A percentile compares a stretch with the other conserved stretches of the same genome.
Conservation (phyloP, 2,329 filamentous ascomycete species). For the Penicillium griseofulvum region DNA sequence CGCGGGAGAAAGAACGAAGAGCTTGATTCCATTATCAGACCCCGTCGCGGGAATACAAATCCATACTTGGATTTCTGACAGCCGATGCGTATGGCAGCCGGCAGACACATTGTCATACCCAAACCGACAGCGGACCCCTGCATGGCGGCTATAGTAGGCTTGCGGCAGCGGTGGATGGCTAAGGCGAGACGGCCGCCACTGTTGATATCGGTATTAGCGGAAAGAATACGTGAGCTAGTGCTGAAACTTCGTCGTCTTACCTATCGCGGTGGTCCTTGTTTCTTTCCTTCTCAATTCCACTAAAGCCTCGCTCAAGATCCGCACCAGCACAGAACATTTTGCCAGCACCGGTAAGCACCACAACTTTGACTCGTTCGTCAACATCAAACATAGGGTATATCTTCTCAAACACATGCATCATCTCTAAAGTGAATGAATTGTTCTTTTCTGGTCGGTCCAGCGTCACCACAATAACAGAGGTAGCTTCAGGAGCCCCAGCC, state of each 20-base stretch:
- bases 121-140: slow-evolving; percentile 1
- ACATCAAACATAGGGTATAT: slow-evolving; percentile 3
- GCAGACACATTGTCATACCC: slow-evolving; percentile 4
- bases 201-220: background rate
- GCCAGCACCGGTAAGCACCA: slow-evolving; percentile 9
- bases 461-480: slow-evolving; percentile 46
- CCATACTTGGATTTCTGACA: slow-evolving; percentile 6
- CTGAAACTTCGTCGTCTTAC: background rate
- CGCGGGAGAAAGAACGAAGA: slow-evolving; percentile 10
- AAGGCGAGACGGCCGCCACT: slow-evolving; percentile 5
- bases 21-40: slow-evolving; percentile 10
- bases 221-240: background rate
- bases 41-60: slow-evolving; percentile 8
- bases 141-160: slow-evolving; percentile 4
- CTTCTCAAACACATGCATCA: slow-evolving; percentile 45
- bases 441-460: slow-evolving; percentile 55
- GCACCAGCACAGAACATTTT: slow-evolving; percentile 9
- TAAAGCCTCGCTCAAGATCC: slow-evolving; percentile 6
- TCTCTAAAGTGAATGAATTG: slow-evolving; percentile 54
- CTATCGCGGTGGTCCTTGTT: slow-evolving; percentile 2
- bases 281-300: slow-evolving; percentile 1
- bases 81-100: slow-evolving; percentile 1
- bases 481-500: slow-evolving; percentile 47
- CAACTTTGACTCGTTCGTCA: slow-evolving; percentile 9
- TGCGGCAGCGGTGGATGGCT: slow-evolving; percentile 3